phyloP scores from a whole-genome alignment of 331 rosid genomes.

The Rhamnella rubrinervis region DNA sequence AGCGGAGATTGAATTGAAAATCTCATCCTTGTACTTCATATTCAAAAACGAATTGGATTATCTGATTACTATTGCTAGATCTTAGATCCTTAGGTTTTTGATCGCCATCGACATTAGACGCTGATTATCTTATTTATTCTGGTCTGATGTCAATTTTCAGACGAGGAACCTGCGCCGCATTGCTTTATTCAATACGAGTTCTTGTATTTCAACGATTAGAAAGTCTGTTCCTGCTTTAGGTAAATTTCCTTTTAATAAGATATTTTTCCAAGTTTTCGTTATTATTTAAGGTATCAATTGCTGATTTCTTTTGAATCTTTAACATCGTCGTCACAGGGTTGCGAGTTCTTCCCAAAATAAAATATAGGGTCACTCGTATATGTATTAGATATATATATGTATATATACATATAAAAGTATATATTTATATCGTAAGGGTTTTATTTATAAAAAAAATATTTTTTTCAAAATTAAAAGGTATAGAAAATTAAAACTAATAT shows the following conservation, averaged over 20 bases:
- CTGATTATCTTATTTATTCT: constrained; percentile 8
- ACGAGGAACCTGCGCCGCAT: constrained; percentile 95
- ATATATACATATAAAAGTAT: too few relatives aligned
- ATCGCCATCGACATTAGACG: background rate
- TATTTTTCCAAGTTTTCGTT: constrained; percentile 8
- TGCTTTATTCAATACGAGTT: constrained; percentile 92
- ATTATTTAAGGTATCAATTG: background rate
- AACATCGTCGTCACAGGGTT: too few relatives aligned
- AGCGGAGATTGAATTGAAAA: background rate
- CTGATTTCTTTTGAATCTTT: constrained; percentile 24
- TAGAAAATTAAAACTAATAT: too few relatives aligned
- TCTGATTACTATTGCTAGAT: background rate
- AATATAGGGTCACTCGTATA: too few relatives aligned
- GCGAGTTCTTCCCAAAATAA: too few relatives aligned
- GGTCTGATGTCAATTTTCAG: constrained; percentile 32
- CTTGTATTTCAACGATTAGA: constrained; percentile 92
- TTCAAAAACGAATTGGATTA: background rate
- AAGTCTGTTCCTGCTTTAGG: constrained; percentile 98
- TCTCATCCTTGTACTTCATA: background rate
- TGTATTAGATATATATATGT: too few relatives aligned
- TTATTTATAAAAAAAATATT: too few relatives aligned
- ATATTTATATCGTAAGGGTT: too few relatives aligned
- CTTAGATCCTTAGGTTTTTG: background rate
- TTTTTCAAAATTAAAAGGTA: too few relatives aligned
- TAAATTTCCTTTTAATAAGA: constrained; percentile 19